Evolutionary conservation across 225 moss, liverwort and hornwort genomes (phyloP).

Genomic region (Marchantia polymorpha): DNA sequence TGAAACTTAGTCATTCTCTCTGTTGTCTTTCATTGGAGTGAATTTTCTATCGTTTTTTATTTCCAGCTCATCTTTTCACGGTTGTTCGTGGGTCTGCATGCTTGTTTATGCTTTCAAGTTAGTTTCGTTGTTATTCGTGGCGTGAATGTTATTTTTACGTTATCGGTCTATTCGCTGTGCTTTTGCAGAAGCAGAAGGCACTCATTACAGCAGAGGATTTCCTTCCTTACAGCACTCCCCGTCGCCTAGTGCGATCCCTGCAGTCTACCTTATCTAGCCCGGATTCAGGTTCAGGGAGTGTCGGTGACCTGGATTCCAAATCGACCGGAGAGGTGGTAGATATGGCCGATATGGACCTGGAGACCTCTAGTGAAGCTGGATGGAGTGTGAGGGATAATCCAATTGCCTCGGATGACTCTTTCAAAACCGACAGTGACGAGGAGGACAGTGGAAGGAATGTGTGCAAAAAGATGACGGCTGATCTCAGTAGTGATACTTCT

Average conservation of each 20-base stretch:
- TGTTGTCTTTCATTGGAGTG: neutral
- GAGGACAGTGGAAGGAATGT: conserved; percentile 43
- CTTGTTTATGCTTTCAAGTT: neutral
- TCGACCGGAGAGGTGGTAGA: conserved; percentile 36
- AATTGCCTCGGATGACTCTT: conserved; percentile 76
- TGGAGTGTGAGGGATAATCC: conserved; percentile 96
- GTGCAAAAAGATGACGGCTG: conserved; percentile 31
- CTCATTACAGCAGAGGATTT: conserved; percentile 44
- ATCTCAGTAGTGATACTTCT: conserved; percentile 17
- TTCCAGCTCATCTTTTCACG: neutral
- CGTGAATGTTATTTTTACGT: neutral
- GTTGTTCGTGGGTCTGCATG: too few species aligned
- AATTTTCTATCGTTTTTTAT: neutral
- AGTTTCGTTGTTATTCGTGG: too few species aligned
- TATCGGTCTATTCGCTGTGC: too few species aligned
- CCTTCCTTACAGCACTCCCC: conserved; percentile 58
- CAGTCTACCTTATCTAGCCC: conserved; percentile 49
- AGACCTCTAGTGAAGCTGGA: conserved; percentile 58
- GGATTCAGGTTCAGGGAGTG: conserved; percentile 30
- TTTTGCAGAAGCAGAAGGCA: conserved; percentile 36
- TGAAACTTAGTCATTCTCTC: too few species aligned
- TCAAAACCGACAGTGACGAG: conserved; percentile 56
- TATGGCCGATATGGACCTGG: conserved; percentile 49
- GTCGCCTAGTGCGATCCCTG: conserved; percentile 64
- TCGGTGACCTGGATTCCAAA: conserved; percentile 36